Evolutionary conservation across 2,329 filamentous ascomycete genomes (phyloP).

Genomic region (Mariannaea elegans): DNA sequence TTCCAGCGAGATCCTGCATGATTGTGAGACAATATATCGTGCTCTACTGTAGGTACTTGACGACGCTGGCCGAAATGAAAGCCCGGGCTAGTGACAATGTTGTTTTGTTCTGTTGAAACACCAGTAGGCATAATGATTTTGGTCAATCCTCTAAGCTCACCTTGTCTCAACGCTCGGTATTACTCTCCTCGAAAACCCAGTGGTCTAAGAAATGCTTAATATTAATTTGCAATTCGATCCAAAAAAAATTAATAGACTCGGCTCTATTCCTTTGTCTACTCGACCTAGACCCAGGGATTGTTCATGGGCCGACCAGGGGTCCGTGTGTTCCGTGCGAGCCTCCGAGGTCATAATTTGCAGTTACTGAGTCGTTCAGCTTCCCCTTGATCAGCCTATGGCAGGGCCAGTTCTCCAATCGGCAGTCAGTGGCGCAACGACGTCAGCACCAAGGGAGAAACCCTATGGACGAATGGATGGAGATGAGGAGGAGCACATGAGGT

Average conservation of each 20-base stretch:
- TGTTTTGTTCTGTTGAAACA: not conserved
- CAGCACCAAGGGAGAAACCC: conserved; percentile 26
- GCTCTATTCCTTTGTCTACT: conserved; percentile 9
- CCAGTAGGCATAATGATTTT: not conserved
- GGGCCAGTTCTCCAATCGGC: conserved; percentile 33
- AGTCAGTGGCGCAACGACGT: conserved; percentile 33
- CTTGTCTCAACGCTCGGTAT: conserved; percentile 7
- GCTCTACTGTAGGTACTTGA: no score
- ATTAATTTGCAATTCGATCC: conserved; percentile 9
- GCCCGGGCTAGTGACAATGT: no score
- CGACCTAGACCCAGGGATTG: conserved; percentile 12
- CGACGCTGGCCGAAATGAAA: no score
- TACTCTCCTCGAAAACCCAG: not conserved
- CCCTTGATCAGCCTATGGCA: conserved; percentile 35
- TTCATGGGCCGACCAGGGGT: conserved; percentile 1
- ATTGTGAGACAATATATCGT: not conserved
- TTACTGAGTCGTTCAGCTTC: conserved; percentile 29
- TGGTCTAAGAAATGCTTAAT: not conserved
- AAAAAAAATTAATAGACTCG: not conserved
- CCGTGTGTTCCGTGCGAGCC: conserved; percentile 27
- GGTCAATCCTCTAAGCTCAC: no score
- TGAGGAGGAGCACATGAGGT: not conserved
- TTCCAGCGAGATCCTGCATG: conserved; percentile 17
- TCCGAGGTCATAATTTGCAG: no score
- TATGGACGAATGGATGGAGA: conserved; percentile 2